These are phyloP conservation scores for Cochliopodium minus DNA, from an alignment of 208 protist species.

Conservation along the genomic window DNA sequence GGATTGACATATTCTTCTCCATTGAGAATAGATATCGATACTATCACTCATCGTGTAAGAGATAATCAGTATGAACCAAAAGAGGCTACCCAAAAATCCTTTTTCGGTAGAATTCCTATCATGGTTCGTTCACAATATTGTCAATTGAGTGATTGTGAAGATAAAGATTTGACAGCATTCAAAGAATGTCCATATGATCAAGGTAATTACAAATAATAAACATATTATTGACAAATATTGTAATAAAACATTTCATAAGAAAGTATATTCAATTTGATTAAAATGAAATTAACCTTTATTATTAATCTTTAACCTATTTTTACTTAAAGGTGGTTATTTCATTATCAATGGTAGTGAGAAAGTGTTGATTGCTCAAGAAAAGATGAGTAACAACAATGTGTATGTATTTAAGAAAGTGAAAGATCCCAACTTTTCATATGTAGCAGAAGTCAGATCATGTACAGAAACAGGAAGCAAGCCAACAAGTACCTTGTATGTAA, in stretches of 20 bases:
- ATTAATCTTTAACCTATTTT: too few relatives aligned
- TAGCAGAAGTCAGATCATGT: conserved; percentile 82
- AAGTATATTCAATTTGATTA: not conserved
- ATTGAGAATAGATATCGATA: conserved; percentile 58
- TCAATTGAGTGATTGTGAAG: conserved; percentile 35
- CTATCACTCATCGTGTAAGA: conserved; percentile 26
- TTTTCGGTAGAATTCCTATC: conserved; percentile 65
- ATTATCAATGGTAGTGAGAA: conserved; percentile 92
- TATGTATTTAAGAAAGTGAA: conserved; percentile 80
- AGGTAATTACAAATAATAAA: conserved; percentile 2
- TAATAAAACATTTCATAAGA: too few relatives aligned
- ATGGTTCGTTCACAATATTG: conserved; percentile 81
- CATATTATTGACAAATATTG: too few relatives aligned
- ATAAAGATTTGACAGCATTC: conserved; percentile 42
- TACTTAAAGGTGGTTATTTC: conserved; percentile 96
- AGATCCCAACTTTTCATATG: conserved; percentile 52
- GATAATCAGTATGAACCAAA: conserved; percentile 20
- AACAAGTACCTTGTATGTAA: conserved; percentile 66
- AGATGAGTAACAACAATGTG: conserved; percentile 73
- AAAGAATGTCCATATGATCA: conserved; percentile 80
- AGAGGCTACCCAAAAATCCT: conserved; percentile 28
- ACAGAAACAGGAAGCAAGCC: conserved; percentile 56
- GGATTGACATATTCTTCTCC: conserved; percentile 75
- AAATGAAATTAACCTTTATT: conserved; percentile 14
- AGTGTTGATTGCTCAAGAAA: conserved; percentile 70